Base-by-base conservation (phyloP, 345 rosid species). In the Arabidopsis arenosa region DNA sequence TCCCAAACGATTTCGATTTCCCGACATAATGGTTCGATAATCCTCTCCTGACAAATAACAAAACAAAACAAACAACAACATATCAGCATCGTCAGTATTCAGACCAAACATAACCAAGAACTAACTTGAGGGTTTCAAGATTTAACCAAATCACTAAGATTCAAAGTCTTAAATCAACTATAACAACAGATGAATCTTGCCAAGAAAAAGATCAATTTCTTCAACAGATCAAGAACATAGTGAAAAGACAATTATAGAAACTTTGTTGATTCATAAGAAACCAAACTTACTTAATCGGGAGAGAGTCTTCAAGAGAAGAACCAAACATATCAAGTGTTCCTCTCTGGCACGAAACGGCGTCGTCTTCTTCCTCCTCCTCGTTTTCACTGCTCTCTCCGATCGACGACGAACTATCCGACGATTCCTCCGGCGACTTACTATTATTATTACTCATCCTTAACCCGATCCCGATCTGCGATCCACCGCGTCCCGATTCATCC, bases 1-100 rank as follows among this genome's bases (percentile, higher is more conserved):
- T 89, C n/a, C 81, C 84, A 68, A 93, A 93, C n/a, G 98, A 93
- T 74, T 91, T 93, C 13, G 98, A 93, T 82, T 88, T 93, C 13
- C 98, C 97, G 0, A 83, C 43, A 63, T 82, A 90, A 73, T 93
- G 92, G 79, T 83, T 89, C 15, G 98, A 93, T 52, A 93, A 77
- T 23, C 98, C 97, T 72, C 92, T 85, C 85, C 98, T 93, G 83
- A 68, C 32, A 47, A 26, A 8, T 33, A 18, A 60, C 17, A 57
- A 57, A 37, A 36, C 0, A 30, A 49, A 40, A 12, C 8, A 17
- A 51, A 32, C 12, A 59, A 39, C n/a, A n/a, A 36, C 32, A 18
- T 18, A 18, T 0, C 21, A 23, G 26, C 26, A 23, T 23, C 26
- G 3, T 75, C 17, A 75, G 47, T 49, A 75, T 68, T 68, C 62